A percentile compares a stretch with the other conserved stretches of the same genome.
Evolutionary conservation across 2,329 filamentous ascomycete genomes (phyloP).

Genomic region (Cordyceps farinosa): DNA sequence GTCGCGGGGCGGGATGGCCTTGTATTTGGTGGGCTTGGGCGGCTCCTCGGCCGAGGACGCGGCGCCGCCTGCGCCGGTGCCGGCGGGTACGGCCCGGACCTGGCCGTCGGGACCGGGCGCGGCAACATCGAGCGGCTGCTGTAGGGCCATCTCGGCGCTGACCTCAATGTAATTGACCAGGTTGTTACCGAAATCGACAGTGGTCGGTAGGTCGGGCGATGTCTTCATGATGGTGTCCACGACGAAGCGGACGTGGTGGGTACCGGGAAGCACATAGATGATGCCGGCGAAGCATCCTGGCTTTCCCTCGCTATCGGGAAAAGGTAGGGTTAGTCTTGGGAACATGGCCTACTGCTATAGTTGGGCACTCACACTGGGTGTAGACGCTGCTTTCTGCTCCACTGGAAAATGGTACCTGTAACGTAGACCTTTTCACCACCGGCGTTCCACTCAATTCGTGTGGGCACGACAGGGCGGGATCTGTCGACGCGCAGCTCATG

Average conservation of each 20-base stretch:
- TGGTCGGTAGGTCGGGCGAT: slow-evolving; percentile 81
- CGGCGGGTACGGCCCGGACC: slow-evolving; percentile 27
- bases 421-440: slow-evolving; percentile 90
- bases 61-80: slow-evolving; percentile 25
- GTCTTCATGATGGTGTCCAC: slow-evolving; percentile 93
- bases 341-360: slow-evolving; percentile 12
- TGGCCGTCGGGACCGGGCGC: slow-evolving; percentile 29
- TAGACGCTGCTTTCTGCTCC: slow-evolving; percentile 90
- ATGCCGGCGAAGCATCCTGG: slow-evolving; percentile 69
- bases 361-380: slow-evolving; percentile 69
- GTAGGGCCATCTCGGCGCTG: slow-evolving; percentile 65
- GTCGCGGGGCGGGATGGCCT: slow-evolving; percentile 51
- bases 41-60: slow-evolving; percentile 38
- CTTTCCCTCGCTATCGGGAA: slow-evolving; percentile 44
- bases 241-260: slow-evolving; percentile 94
- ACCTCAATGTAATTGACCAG: slow-evolving; percentile 98
- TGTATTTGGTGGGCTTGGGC: slow-evolving; percentile 41
- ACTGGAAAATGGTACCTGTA: slow-evolving; percentile 94
- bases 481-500: slow-evolving; percentile 75
- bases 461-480: slow-evolving; percentile 75
- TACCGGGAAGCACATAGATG: slow-evolving; percentile 83
- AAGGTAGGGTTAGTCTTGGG: slow-evolving; percentile 21
- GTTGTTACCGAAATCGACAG: slow-evolving; percentile 96
- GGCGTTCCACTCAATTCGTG: slow-evolving; percentile 77
- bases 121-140: slow-evolving; percentile 28